phyloP scores from a whole-genome alignment of 352 stramenopile species.

The Pythium chondricola region DNA sequence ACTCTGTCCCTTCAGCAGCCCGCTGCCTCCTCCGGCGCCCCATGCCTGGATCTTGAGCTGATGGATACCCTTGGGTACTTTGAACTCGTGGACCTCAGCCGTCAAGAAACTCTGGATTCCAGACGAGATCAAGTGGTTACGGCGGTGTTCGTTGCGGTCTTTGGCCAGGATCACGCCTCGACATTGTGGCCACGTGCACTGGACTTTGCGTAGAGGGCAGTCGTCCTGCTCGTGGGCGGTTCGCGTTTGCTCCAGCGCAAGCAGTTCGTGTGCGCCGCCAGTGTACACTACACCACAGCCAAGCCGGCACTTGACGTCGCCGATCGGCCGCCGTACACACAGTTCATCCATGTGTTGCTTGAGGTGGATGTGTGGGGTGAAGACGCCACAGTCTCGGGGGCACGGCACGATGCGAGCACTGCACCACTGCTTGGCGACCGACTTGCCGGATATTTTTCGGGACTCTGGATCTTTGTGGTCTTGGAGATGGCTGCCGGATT shows the following conservation, averaged over 20 bases:
- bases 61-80: constrained; percentile 55
- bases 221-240: constrained; percentile 68
- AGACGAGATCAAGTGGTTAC: constrained; percentile 48
- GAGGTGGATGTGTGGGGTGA: constrained; percentile 41
- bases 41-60: constrained; percentile 67
- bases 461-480: no score
- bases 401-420: constrained; percentile 55
- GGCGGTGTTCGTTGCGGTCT: constrained; percentile 57
- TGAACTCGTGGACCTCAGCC: constrained; percentile 53
- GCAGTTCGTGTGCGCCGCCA: constrained; percentile 47
- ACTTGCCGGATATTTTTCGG: no score
- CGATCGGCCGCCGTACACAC: constrained; percentile 55
- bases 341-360: constrained; percentile 45
- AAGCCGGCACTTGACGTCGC: constrained; percentile 49
- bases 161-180: constrained; percentile 37
- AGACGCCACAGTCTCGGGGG: constrained; percentile 62
- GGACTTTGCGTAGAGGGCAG: constrained; percentile 53
- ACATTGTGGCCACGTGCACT: constrained; percentile 71
- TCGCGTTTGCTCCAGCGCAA: constrained; percentile 58
- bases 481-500: no score
- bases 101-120: constrained; percentile 59
- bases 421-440: no score
- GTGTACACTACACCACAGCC: constrained; percentile 50
- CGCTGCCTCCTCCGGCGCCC: constrained; percentile 64
- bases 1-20: constrained; percentile 39